phyloP scores from a whole-genome alignment of 345 rosid genomes.

The Cochlearia excelsa region DNA sequence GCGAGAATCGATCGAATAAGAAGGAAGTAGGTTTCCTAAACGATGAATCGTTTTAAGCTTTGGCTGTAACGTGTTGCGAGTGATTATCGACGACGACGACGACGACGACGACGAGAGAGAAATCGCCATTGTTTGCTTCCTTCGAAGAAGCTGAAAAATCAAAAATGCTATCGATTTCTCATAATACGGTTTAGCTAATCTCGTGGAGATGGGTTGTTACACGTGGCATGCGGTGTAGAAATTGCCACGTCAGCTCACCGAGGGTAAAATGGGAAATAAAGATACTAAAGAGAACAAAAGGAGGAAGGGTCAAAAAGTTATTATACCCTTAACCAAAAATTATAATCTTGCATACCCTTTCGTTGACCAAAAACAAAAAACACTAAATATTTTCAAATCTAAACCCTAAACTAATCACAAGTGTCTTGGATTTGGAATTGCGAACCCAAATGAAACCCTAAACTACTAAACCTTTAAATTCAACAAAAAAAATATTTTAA shows the following conservation, averaged over 20 bases:
- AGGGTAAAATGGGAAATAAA: slow-evolving; percentile 19
- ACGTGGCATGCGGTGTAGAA: slow-evolving; percentile 34
- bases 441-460: too few relatives aligned
- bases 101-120: slow-evolving; percentile 37
- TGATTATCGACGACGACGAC: slow-evolving; percentile 34
- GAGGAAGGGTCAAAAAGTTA: too few relatives aligned
- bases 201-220: slow-evolving; percentile 37
- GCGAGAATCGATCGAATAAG: slow-evolving; percentile 6
- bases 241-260: slow-evolving; percentile 24
- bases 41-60: slow-evolving; percentile 5
- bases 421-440: too few relatives aligned
- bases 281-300: too few relatives aligned
- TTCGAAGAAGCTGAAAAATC: neutral
- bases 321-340: too few relatives aligned
- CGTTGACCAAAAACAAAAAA: too few relatives aligned
- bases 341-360: too few relatives aligned
- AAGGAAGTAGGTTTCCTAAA: neutral
- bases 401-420: too few relatives aligned
- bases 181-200: slow-evolving; percentile 28
- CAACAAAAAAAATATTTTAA: too few relatives aligned
- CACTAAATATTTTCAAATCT: too few relatives aligned
- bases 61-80: slow-evolving; percentile 23
- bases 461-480: too few relatives aligned
- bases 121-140: slow-evolving; percentile 43
- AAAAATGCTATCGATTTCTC: neutral